Conservation (phyloP, 2,329 filamentous ascomycete genomes). For the Hypoxylon sp. region DNA sequence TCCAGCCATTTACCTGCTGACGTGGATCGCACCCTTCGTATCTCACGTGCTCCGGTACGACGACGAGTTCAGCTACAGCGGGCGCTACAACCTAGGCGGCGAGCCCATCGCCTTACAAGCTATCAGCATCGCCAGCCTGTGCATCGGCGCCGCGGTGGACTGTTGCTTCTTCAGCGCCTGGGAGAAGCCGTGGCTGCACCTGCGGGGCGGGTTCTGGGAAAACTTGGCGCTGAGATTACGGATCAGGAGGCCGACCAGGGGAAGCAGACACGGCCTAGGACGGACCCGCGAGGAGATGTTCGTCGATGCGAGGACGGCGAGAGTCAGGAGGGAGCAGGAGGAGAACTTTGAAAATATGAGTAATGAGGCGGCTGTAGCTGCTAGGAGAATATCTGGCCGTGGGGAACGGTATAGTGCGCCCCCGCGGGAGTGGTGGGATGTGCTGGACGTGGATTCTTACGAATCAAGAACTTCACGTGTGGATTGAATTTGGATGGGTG, state of each 20-base stretch:
- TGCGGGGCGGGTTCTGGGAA: constrained; percentile 57
- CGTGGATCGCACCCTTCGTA: constrained; percentile 81
- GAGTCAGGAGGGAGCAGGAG: constrained; percentile 65
- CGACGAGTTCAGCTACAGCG: constrained; percentile 36
- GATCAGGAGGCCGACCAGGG: constrained; percentile 28
- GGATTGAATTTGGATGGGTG: background rate
- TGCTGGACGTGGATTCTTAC: constrained; percentile 46
- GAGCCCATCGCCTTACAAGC: constrained; percentile 69
- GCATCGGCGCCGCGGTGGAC: constrained; percentile 77
- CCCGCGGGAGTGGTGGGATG: constrained; percentile 60
- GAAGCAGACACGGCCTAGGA: constrained; percentile 53
- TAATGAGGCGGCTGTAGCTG: constrained; percentile 38
- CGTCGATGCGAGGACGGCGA: constrained; percentile 65
- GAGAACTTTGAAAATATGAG: constrained; percentile 57
- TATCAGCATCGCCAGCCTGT: constrained; percentile 70
- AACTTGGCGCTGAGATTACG: constrained; percentile 49
- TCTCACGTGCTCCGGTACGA: constrained; percentile 74
- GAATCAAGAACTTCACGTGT: background rate
- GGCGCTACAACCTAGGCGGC: background rate
- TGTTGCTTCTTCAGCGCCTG: constrained; percentile 76
- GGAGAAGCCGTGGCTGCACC: constrained; percentile 79
- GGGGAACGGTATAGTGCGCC: background rate
- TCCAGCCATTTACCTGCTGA: constrained; percentile 77
- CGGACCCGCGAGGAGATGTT: constrained; percentile 68
- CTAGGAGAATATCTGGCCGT: constrained; percentile 27